Base-by-base conservation (phyloP, 352 stramenopile species). In the Phytophthora pistaciae region DNA sequence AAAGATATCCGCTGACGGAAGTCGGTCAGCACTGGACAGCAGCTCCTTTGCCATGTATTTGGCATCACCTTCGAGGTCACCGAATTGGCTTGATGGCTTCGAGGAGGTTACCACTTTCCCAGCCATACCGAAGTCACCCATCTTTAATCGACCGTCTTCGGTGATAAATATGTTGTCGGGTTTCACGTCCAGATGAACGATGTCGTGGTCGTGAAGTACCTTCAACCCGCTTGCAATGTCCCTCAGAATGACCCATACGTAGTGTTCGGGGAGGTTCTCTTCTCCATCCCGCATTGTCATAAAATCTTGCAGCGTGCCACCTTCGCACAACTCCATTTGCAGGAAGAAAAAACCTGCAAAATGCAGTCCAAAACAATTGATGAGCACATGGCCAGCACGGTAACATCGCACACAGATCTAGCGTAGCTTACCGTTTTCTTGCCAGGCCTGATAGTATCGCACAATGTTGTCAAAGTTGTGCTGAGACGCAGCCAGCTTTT, bases 161-260 rank as follows among this genome's bases (percentile, higher is more conserved):
- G 83, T 82, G 29, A 97, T 88, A 69, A 99, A 98, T 56, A 99
- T 92, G 69, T 99, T 99, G n/a, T 96, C 94, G 13, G 96, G 96
- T 72, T 99, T 99, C 67, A 99, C 94, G 69, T 99, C 97, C 52
- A 98, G 82, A 68, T 99, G 97, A 20, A 99, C 92, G 33, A 99
- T 87, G 0, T 82, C 72, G 56, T 96, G 82, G 1, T 83, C 85
- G 77, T 98, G 94, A 7, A 99, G 88, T 20, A 97, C 88, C 40
- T 85, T 83, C 6, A 99, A 78, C 25, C 92, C 96, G 23, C 74
- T 71, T 25, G 83, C 75, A 56, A 96, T 66, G 42, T 97, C 83
- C 40, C 79, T 68, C n/a, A 96, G 52, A 18, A 98, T 89, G 23
- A 69, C 75, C 91, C 91, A 98, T 25, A 97, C 25, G 18, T 77